Percentiles rank a stretch among this genome's conserved stretches.
Evolutionary conservation across 192 early-diverging fungal genomes (phyloP).

Genomic region (Coemansia guatemalensis): DNA sequence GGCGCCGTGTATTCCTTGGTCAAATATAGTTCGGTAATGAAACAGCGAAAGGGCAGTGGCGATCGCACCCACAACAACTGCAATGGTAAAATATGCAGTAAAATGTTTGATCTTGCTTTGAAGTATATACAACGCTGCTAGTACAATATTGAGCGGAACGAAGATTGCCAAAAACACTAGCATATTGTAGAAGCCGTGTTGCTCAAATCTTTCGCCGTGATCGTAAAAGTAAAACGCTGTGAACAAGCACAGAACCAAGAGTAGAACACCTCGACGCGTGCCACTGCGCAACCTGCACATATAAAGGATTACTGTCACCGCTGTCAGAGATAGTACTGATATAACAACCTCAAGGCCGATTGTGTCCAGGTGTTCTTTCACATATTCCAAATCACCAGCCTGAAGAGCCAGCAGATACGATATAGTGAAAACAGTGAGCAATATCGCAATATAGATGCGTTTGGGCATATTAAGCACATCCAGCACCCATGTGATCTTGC

Average conservation of each 20-base stretch:
- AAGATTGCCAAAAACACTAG: conserved; percentile 57
- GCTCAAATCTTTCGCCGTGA: conserved; percentile 58
- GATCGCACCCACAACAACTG: conserved; percentile 15
- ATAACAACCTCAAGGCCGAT: conserved; percentile 51
- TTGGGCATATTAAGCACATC: conserved; percentile 10
- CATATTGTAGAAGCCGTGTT: conserved; percentile 59
- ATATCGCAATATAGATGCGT: background rate
- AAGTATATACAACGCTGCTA: conserved; percentile 43
- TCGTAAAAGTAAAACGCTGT: conserved; percentile 52
- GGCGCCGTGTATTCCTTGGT: conserved; percentile 18
- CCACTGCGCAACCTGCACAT: conserved; percentile 33
- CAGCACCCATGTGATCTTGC: background rate
- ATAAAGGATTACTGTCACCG: conserved; percentile 47
- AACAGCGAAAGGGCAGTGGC: conserved; percentile 21
- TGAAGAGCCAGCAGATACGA: conserved; percentile 33
- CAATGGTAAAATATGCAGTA: conserved; percentile 33
- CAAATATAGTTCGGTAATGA: conserved; percentile 50
- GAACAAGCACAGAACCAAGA: conserved; percentile 10
- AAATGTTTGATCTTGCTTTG: conserved; percentile 37
- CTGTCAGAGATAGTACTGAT: conserved; percentile 49
- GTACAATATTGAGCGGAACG: conserved; percentile 50
- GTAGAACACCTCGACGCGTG: conserved; percentile 21
- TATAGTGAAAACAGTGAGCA: conserved; percentile 1
- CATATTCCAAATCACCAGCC: conserved; percentile 54
- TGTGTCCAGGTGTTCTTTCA: conserved; percentile 52